Evolutionary conservation across 2,329 filamentous ascomycete genomes (phyloP), one percentile per base, ranked within the genome.

Genomic region (Dendryphion nanum): DNA sequence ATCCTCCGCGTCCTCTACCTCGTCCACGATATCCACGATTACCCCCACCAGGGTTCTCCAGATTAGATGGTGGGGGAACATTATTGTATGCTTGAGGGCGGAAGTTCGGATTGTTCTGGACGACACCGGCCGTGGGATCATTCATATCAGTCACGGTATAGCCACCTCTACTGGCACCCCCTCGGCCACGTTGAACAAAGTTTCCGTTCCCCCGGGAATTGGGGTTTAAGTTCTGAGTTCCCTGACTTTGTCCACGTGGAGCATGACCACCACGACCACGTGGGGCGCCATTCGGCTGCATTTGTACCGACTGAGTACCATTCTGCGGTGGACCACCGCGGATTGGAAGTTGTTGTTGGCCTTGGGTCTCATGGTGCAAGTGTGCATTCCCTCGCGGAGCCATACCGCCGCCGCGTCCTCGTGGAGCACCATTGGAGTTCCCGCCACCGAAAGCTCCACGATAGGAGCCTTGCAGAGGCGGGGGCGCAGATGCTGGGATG

Each of bases 401-500:
- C 40, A 59, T 54, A 24, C 55, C 62, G 33, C 55, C 59, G 17
- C 68, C 64, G 18, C 70, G 68, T 21, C 68, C 61, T 23, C 64
- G 63, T n/a, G 42, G 54, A 33, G 53, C 53, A 31, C 63, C 65
- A 40, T 66, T 67, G 31, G 66, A 55, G 23, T 69, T 62, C 31
- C 35, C 42, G 30, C 78, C 76, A 23, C 68, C 56, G 14, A 80
- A 68, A 29, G 77, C 80, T 40, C 77, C 77, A 29, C 76, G 70
- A 66, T 76, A 84, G 14, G 77, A 78, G 14, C 78, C 76, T 39
- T 68, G 68, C 19, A 84, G 66, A n/a, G 79, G 75, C 13, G 75
- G 68, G 39, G 81, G 81, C n/a, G 72, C 56, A 6, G 62, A 50
- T 16, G 79, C 80, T 35, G 77, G 72, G 43, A 71, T 70, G 44